Evolutionary conservation across 2,329 filamentous ascomycete species (phyloP), one percentile per base, ranked within the genome.

Genomic region (Lasiodiplodia hormozganensis): DNA sequence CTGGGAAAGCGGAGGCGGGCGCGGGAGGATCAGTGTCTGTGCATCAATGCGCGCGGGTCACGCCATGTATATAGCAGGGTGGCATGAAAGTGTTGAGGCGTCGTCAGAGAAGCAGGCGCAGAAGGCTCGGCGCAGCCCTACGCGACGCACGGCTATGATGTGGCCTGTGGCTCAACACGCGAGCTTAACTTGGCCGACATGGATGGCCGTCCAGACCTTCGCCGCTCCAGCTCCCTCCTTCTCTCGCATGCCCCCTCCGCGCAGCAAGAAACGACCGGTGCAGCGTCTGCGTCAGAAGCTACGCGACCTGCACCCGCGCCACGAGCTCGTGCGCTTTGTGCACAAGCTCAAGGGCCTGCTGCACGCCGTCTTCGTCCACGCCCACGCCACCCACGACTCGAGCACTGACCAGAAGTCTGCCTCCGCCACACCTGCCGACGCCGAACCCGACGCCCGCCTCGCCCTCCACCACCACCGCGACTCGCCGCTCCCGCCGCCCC

Each of bases 251-350:
- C 57, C 66, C 56, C 7, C 47, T 31, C 47, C 36, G 31, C 51
- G 57, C 49, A 36, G n/a, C 18, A 67, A 40, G 34, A 68, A 62
- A 38, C n/a, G 43, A 31, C 43, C 66, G 47, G 66, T 68, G 66
- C 66, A 62, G 57, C 56, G 66, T 49, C 66, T 68, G 56, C 66
- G 66, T 47, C 66, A 62, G 28, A 68, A 68, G 47, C 66, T 68
- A 57, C 66, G 66, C 66, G 66, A 64, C 49, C 47, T 62, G 57
- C 66, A 68, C 34, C 66, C 66, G 23, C 47, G 49, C 28, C 31
- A 38, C 40, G 57, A 68, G 54, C 66, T 68, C 47, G 57, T 62
- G 34, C 66, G 66, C 66, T 68, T 68, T 57, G 66, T 68, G 66
- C 56, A 62, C 49, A 28, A 38, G 28, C 56, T 68, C 57, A 68